Base-by-base conservation (phyloP, 2,329 filamentous ascomycete species). In the Monosporascus sp. region DNA sequence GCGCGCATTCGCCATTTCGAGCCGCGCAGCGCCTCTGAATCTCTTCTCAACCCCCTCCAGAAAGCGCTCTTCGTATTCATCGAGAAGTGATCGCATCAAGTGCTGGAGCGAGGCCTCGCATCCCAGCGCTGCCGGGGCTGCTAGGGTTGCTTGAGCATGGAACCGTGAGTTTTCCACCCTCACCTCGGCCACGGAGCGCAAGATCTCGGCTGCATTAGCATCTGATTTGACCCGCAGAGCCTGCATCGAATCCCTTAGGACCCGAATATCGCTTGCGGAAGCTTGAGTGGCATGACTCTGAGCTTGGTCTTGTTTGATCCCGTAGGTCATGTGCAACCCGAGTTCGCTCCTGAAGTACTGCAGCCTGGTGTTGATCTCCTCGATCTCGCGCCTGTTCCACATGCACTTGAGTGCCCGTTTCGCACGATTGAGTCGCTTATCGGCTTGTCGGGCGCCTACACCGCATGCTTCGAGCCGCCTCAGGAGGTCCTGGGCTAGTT, bases 371-470 rank as follows among this genome's bases (percentile, higher is more conserved):
- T 53, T 44, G 5, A 59, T 57, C n/a, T 57, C 58, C 8, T 49
- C 39, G 17, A 62, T 57, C 43, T 62, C 60, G 22, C 43, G 45
- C 25, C 57, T 62, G 39, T 56, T 59, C 58, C 58, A 59, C 47
- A 58, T 37, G 31, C 17, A 57, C 38, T 36, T 50, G 15, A 49
- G 49, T 17, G 51, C 52, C 18, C 7, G 37, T 45, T 54, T 60
- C 8, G 44, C 22, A 17, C 60, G 58, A 14, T 50, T 45, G n/a
- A 50, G 17, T 22, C 51, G 50, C 20, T 48, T 57, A 2, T 11
- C 25, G 46, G 50, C 46, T 24, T 56, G 49, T 8, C 39, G 22
- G 18, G 50, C 37, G 27, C 52, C 43, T n/a, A 60, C 49, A 6
- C 56, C 52, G 20, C 52, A 62, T 11, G 41, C 38, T 6, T 52